phyloP scores from a whole-genome alignment of 2,329 filamentous ascomycete genomes.

The Gaeumannomyces sp. region DNA sequence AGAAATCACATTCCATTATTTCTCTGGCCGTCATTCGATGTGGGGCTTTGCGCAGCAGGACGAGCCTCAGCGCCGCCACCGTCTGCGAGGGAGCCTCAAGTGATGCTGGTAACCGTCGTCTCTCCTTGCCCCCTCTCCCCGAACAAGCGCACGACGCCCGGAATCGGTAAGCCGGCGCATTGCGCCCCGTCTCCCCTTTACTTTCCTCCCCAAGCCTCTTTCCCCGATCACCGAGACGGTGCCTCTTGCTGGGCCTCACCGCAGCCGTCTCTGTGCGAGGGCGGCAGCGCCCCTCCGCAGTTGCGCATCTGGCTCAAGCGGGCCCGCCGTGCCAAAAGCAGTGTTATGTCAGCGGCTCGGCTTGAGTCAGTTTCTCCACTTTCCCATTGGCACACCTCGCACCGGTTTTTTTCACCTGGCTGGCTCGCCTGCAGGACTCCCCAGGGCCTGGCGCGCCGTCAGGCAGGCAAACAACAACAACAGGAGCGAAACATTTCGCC shows the following conservation, averaged over 20 bases:
- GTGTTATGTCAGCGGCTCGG: background rate
- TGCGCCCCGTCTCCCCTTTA: background rate
- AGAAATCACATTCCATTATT: background rate
- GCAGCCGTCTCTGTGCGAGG: background rate
- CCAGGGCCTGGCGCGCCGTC: background rate
- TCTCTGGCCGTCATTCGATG: background rate
- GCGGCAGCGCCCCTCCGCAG: background rate
- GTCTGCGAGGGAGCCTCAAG: background rate
- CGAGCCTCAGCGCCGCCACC: background rate
- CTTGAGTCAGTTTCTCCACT: background rate
- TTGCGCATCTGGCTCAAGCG: background rate
- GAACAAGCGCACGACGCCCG: background rate
- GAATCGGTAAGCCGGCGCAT: background rate
- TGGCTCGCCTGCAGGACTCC: background rate
- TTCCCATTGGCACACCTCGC: background rate
- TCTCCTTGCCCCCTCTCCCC: background rate
- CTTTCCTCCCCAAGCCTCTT: background rate
- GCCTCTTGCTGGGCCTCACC: background rate
- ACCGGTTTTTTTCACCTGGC: background rate
- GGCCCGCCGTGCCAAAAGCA: constrained; percentile 1
- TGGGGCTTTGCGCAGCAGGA: background rate
- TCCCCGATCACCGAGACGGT: too few species aligned
- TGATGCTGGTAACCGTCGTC: background rate
- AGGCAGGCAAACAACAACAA: constrained; percentile 7
- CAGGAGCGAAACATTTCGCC: constrained; percentile 2